These are phyloP conservation scores for Aspergillus nidulans DNA, from an alignment of 495 filamentous ascomycete genomes.

Conservation along the genomic window DNA sequence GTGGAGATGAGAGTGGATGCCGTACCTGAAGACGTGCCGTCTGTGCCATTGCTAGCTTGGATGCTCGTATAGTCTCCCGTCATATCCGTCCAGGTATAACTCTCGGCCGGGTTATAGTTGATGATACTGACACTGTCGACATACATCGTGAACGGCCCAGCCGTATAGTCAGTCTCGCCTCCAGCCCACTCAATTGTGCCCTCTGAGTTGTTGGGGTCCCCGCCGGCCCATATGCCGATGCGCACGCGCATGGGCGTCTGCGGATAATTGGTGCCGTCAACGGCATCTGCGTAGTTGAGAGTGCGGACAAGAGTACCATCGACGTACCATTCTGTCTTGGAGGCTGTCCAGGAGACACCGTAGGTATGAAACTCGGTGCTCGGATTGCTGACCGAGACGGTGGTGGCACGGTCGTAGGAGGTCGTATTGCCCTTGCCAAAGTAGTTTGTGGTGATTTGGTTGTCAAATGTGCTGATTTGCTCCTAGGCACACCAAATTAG, in stretches of 20 bases:
- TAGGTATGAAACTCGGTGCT: conserved; percentile 75
- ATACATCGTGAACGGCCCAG: conserved; percentile 67
- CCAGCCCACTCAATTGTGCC: conserved; percentile 67
- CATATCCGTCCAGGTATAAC: conserved; percentile 35
- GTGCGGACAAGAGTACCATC: conserved; percentile 70
- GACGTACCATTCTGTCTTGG: conserved; percentile 71
- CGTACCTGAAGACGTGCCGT: neutral
- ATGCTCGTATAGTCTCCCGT: conserved; percentile 34
- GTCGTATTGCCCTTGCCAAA: conserved; percentile 85
- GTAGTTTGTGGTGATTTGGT: conserved; percentile 80
- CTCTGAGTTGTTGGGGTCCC: conserved; percentile 60
- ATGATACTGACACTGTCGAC: conserved; percentile 43
- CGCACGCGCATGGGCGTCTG: conserved; percentile 84
- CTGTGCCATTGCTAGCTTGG: conserved; percentile 15
- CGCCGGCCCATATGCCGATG: conserved; percentile 79
- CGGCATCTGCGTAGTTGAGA: conserved; percentile 52
- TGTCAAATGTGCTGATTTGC: conserved; percentile 26
- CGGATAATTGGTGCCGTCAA: conserved; percentile 70
- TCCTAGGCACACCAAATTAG: too few species aligned
- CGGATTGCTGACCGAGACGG: conserved; percentile 53
- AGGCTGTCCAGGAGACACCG: conserved; percentile 73
- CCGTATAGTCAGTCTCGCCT: conserved; percentile 60
- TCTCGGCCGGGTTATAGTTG: conserved; percentile 33
- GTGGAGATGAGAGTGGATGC: neutral
- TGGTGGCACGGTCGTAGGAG: conserved; percentile 69